phyloP scores from a whole-genome alignment of 331 rosid genomes.

The Acacia concinna region DNA sequence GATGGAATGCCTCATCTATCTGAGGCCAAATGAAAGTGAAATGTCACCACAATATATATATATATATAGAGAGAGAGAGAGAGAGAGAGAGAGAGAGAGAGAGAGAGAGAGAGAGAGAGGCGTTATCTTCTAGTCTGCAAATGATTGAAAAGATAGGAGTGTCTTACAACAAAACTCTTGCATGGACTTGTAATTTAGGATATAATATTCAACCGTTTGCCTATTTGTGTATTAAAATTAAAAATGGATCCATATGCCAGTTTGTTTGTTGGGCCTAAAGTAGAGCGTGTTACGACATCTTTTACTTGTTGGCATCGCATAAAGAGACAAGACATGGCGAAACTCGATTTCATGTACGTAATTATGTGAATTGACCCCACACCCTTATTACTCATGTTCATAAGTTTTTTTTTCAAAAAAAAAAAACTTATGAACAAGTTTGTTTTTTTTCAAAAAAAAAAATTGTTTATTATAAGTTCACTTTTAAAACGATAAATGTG shows the following conservation, averaged over 20 bases:
- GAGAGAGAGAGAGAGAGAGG: no score
- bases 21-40: not conserved
- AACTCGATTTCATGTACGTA: not conserved
- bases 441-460: no score
- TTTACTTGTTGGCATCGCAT: not conserved
- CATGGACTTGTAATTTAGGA: not conserved
- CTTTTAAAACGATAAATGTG: no score
- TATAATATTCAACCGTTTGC: not conserved
- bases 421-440: no score
- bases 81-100: no score
- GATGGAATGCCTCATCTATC: not conserved
- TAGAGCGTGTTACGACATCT: not conserved
- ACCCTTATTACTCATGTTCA: not conserved
- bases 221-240: not conserved
- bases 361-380: not conserved
- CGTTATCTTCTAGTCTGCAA: conserved; percentile 26
- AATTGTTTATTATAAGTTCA: no score
- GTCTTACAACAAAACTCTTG: conserved; percentile 20
- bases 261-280: not conserved
- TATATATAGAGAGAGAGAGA: no score
- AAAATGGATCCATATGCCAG: no score
- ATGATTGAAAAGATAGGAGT: conserved; percentile 24
- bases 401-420: no score
- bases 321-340: not conserved
- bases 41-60: not conserved